A percentile compares a stretch with the other conserved stretches of the same genome.
Evolutionary conservation across 208 protist genomes (phyloP).

Genomic region (Crithidia expoeki): DNA sequence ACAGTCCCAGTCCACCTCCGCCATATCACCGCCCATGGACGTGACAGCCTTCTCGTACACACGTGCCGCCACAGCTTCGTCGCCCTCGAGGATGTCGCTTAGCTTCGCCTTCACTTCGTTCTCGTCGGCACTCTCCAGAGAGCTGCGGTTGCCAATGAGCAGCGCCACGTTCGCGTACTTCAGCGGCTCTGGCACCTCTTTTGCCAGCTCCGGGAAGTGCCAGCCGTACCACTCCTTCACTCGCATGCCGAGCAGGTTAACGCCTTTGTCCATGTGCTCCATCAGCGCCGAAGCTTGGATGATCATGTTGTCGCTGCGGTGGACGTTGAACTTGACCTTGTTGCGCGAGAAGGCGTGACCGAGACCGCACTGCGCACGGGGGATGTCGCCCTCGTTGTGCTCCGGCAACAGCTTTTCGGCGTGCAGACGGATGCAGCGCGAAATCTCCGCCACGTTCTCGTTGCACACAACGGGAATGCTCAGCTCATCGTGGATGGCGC

Average conservation of each 20-base stretch:
- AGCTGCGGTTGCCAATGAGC: conserved; percentile 84
- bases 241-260: conserved; percentile 99
- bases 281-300: conserved; percentile 98
- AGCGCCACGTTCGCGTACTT: conserved; percentile 94
- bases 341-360: conserved; percentile 98
- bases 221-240: conserved; percentile 99
- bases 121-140: conserved; percentile 72
- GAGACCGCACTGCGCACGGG: conserved; percentile 98
- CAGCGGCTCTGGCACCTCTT: conserved; percentile 96
- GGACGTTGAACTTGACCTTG: conserved; percentile 99
- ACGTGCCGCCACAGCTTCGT: conserved; percentile 77
- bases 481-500: conserved; percentile 92
- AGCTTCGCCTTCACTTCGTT: conserved; percentile 77
- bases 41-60: conserved; percentile 93
- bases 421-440: conserved; percentile 97
- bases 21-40: conserved; percentile 97
- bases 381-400: conserved; percentile 94
- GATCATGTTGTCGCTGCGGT: conserved; percentile 99
- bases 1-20: conserved; percentile 96
- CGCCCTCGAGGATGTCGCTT: conserved; percentile 84
- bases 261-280: conserved; percentile 99
- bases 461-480: conserved; percentile 90
- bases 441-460: conserved; percentile 88
- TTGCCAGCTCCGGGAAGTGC: conserved; percentile 99
- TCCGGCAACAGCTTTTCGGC: conserved; percentile 94